These are phyloP conservation scores for Aspergillus baeticus DNA, from an alignment of 495 filamentous ascomycete genomes.

Conservation along the genomic window DNA sequence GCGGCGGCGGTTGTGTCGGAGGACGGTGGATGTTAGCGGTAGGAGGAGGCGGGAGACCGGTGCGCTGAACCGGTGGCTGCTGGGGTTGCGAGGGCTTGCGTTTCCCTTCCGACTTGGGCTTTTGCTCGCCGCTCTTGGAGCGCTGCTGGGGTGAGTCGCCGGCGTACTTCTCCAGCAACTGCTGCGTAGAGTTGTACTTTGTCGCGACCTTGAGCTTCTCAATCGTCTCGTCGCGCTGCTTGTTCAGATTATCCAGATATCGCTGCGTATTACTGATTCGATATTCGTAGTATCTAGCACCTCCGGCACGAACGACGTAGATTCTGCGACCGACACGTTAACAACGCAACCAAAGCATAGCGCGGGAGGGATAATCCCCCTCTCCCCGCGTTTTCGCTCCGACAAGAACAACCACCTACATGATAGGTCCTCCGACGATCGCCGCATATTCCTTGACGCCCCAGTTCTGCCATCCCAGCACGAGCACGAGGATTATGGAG, in stretches of 20 bases:
- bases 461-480: constrained; percentile 83
- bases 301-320: constrained; percentile 58
- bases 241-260: constrained; percentile 69
- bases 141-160: constrained; percentile 53
- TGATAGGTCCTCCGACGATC: constrained; percentile 72
- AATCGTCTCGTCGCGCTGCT: constrained; percentile 81
- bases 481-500: constrained; percentile 72
- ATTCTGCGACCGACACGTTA: constrained; percentile 49
- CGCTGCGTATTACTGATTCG: constrained; percentile 66
- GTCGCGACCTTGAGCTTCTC: constrained; percentile 92
- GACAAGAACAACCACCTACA: too few species aligned
- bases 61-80: constrained; percentile 41
- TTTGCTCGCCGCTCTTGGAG: constrained; percentile 21
- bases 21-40: constrained; percentile 75
- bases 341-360: neutral
- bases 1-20: constrained; percentile 10
- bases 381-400: too few species aligned
- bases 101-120: constrained; percentile 20
- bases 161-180: constrained; percentile 92
- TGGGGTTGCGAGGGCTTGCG: constrained; percentile 13
- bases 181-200: constrained; percentile 90
- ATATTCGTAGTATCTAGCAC: constrained; percentile 74
- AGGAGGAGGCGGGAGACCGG: constrained; percentile 68
- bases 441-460: constrained; percentile 71
- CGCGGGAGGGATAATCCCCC: neutral